phyloP scores from a whole-genome alignment of 2,329 filamentous ascomycete genomes.

The Chaetomium sp. region DNA sequence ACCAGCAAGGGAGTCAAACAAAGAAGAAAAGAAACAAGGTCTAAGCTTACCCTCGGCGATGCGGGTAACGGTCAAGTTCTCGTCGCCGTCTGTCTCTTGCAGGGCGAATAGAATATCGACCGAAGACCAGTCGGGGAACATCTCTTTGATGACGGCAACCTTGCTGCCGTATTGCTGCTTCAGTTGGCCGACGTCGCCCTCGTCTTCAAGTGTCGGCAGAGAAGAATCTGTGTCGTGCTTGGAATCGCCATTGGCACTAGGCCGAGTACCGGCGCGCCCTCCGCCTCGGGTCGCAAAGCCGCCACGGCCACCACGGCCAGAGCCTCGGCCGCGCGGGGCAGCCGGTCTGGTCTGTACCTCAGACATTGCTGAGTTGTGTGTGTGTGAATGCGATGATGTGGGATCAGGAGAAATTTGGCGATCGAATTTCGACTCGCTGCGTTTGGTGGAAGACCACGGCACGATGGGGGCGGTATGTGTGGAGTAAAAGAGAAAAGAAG shows the following conservation, averaged over 20 bases:
- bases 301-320: conserved; percentile 77
- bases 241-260: conserved; percentile 60
- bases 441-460: conserved; percentile 22
- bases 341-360: conserved; percentile 82
- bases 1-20: too few relatives aligned
- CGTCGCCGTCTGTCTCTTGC: conserved; percentile 77
- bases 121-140: conserved; percentile 94
- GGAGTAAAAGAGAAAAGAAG: not conserved
- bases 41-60: conserved; percentile 64
- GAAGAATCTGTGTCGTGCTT: conserved; percentile 53
- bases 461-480: conserved; percentile 11
- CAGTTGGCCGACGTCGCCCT: conserved; percentile 84
- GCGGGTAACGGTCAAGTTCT: conserved; percentile 66
- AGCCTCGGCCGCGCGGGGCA: conserved; percentile 82
- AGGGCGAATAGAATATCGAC: conserved; percentile 90
- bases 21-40: conserved; percentile 2
- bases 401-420: conserved; percentile 27
- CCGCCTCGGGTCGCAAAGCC: conserved; percentile 64
- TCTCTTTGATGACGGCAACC: conserved; percentile 76
- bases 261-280: conserved; percentile 54
- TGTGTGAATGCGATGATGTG: conserved; percentile 15
- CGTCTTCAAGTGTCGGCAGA: conserved; percentile 61
- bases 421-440: conserved; percentile 16
- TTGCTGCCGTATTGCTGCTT: conserved; percentile 82
- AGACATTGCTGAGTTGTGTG: conserved; percentile 65